Percentiles rank a stretch among this genome's conserved stretches.
phyloP scores from a whole-genome alignment of 2,329 filamentous ascomycete genomes.

The Gnomoniopsis sp. region DNA sequence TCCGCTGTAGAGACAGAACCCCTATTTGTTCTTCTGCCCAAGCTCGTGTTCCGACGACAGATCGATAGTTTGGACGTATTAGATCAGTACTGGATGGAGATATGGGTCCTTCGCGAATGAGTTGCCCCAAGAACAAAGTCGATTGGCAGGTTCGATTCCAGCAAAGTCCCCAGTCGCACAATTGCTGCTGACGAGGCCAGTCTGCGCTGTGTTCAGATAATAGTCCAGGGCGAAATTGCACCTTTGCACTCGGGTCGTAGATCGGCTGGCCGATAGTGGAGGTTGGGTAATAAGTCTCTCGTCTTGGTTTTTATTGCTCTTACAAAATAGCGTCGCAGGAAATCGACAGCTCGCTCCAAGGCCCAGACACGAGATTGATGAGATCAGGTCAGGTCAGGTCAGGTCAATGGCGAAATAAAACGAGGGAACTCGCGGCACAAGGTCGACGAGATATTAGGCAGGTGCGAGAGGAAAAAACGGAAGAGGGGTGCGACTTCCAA shows the following conservation, averaged over 20 bases:
- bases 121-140: not conserved
- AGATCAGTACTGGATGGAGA: not conserved
- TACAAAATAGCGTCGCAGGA: not conserved
- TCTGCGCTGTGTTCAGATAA: not conserved
- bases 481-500: not conserved
- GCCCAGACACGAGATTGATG: not conserved
- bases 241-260: slow-evolving; percentile 1
- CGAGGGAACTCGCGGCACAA: not conserved
- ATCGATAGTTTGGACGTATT: not conserved
- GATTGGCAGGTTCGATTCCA: not conserved
- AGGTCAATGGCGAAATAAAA: not conserved
- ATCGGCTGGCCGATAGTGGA: slow-evolving; percentile 3
- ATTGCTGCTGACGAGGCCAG: not conserved
- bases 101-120: not conserved
- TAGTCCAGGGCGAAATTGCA: not conserved
- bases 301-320: not conserved
- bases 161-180: not conserved
- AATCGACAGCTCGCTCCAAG: not conserved
- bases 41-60: not conserved
- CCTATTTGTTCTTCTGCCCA: not conserved
- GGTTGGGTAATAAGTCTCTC: slow-evolving; percentile 2
- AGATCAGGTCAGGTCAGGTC: not conserved
- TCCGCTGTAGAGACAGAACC: not conserved
- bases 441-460: not conserved
- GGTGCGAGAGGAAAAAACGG: not conserved